Evolutionary conservation across 2,329 filamentous ascomycete species (phyloP), one percentile per base, ranked within the genome.

Genomic region (Knufia petricola): DNA sequence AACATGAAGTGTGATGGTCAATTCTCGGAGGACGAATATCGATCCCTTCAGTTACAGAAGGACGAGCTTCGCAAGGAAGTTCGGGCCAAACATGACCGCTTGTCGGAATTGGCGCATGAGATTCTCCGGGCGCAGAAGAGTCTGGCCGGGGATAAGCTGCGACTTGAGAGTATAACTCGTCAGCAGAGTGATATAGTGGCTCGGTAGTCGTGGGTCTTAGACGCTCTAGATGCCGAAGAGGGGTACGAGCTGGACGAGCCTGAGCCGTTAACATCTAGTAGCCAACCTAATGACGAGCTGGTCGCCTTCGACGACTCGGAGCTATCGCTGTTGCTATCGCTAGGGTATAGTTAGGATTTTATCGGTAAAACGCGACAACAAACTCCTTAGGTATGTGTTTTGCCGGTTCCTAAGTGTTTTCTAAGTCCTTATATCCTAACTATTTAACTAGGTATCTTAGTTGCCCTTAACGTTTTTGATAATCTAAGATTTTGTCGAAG

Each of bases 401-500:
- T 39, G n/a, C 20, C 30, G 38, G 48, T 48, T 51, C 39, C 45
- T 44, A 51, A 9, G 32, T 38, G 24, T 51, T 48, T 31, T 51
- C 38, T 36, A 13, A 13, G 2, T 31, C 3, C 10, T 42, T 21
- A 38, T 51, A 51, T 26, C 45, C 49, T 51, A 48, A 48, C 38
- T 38, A 51, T 15, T 51, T 48, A 31, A 51, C 38, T 44, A 51
- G 45, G 38, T 51, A 51, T 21, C 43, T 19, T 26, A 28, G n/a
- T 32, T 38, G 43, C n/a, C 28, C 23, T n/a, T 44, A 19, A 8
- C 43, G 8, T n/a, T 13, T 23, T 38, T 39, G 10, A 21, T 46
- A 28, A 23, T 36, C 31, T 38, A 48, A 20, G 20, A 39, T 31
- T 28, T 21, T 38, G 28, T 46, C 39, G 17, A 46, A n/a, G 4